Percentiles rank a stretch among this genome's conserved stretches.
Evolutionary conservation across 2,329 filamentous ascomycete genomes (phyloP).

Genomic region (Trichophyton simii): DNA sequence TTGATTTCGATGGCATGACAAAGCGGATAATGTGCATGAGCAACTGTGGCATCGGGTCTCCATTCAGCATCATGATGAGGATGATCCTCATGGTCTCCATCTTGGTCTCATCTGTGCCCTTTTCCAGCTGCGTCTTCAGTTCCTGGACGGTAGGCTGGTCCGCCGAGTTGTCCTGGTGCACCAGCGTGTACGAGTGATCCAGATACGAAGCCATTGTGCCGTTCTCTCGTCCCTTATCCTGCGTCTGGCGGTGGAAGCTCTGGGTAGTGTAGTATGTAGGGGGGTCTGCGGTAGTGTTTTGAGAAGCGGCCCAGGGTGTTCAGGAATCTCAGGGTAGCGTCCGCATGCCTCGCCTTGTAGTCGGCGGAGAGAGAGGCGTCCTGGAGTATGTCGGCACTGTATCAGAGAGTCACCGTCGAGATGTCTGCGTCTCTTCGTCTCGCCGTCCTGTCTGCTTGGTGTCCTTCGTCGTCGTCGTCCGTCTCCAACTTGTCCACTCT

Average conservation of each 20-base stretch:
- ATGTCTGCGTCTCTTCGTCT: neutral
- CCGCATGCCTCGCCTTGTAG: neutral
- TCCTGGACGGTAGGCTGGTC: conserved; percentile 85
- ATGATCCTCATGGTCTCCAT: conserved; percentile 94
- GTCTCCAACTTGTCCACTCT: conserved; percentile 23
- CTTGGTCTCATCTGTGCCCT: conserved; percentile 85
- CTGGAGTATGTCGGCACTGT: neutral
- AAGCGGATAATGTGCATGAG: conserved; percentile 99
- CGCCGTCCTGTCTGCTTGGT: neutral
- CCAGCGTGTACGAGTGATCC: conserved; percentile 88
- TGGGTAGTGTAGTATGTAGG: neutral
- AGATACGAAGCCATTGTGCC: conserved; percentile 82
- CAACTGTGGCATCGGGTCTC: conserved; percentile 85
- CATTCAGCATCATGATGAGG: conserved; percentile 93
- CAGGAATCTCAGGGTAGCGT: conserved; percentile 6
- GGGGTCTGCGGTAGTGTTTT: neutral
- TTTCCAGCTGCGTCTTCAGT: conserved; percentile 83
- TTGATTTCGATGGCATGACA: conserved; percentile 97
- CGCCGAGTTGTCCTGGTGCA: conserved; percentile 93
- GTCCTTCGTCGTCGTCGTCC: conserved; percentile 11
- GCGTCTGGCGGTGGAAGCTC: neutral
- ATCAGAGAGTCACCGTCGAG: neutral
- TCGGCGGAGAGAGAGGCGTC: neutral
- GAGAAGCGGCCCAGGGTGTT: conserved; percentile 12
- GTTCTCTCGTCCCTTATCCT: neutral